These are phyloP conservation scores for Pyracantha coccinea DNA, from an alignment of 331 rosid genomes.

Conservation along the genomic window DNA sequence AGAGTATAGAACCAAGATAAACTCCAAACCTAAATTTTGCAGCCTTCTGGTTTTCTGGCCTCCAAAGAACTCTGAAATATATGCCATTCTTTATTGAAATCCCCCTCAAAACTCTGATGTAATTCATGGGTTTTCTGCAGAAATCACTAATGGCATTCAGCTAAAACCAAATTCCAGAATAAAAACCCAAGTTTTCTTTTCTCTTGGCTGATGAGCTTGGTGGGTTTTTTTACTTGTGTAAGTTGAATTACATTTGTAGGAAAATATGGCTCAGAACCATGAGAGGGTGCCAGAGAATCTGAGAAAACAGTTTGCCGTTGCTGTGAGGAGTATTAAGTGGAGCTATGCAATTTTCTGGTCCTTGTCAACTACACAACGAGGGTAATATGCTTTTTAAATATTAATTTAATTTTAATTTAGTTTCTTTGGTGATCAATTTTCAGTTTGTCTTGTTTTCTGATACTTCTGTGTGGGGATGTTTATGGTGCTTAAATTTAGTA, in stretches of 20 bases:
- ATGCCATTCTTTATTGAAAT: not conserved
- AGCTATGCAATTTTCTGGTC: conserved; percentile 93
- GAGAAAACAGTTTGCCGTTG: conserved; percentile 61
- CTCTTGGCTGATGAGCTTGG: conserved; percentile 11
- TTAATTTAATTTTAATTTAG: not conserved
- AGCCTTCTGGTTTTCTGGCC: not conserved
- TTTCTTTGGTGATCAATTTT: not conserved
- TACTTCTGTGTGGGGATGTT: not conserved
- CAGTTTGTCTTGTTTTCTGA: not conserved
- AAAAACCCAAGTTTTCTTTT: not conserved
- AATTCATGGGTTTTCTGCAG: not conserved
- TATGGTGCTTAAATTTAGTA: not conserved
- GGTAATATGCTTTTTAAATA: conserved; percentile 25
- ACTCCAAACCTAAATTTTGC: not conserved
- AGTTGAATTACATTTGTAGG: not conserved
- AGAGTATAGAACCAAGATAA: not conserved
- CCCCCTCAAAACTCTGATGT: not conserved
- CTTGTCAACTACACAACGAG: conserved; percentile 47
- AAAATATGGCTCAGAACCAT: conserved; percentile 42
- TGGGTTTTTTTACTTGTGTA: conserved; percentile 6
- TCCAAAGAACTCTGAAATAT: not conserved
- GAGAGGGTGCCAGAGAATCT: conserved; percentile 38
- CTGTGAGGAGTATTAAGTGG: conserved; percentile 78
- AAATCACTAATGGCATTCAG: not conserved
- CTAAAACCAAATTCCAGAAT: not conserved